phyloP scores from a whole-genome alignment of 2,329 filamentous ascomycete genomes.

The Kalmusia sp. region DNA sequence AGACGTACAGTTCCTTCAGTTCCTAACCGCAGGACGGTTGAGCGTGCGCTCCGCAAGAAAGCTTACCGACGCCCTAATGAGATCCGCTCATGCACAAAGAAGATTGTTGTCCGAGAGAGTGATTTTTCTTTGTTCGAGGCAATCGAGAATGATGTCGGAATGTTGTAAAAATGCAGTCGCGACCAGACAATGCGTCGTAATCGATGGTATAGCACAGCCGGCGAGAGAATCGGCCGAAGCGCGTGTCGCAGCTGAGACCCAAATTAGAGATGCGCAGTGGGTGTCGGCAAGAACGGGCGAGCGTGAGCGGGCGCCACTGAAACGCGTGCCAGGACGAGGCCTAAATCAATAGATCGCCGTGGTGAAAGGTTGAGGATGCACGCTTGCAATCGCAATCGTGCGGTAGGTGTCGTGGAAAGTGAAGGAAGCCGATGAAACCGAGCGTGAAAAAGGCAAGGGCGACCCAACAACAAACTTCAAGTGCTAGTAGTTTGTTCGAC shows the following conservation, averaged over 20 bases:
- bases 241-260: conserved; percentile 21
- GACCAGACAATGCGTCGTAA: conserved; percentile 25
- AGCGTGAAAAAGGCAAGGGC: conserved; percentile 10
- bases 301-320: conserved; percentile 17
- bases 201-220: conserved; percentile 18
- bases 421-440: conserved; percentile 16
- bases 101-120: conserved; percentile 23
- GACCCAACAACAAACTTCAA: conserved; percentile 17
- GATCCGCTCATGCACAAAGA: conserved; percentile 46
- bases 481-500: conserved; percentile 14
- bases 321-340: conserved; percentile 41
- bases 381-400: conserved; percentile 14
- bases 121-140: conserved; percentile 23
- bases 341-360: conserved; percentile 51
- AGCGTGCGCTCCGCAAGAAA: conserved; percentile 45
- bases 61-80: conserved; percentile 41
- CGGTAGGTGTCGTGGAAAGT: conserved; percentile 20
- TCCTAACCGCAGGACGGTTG: conserved; percentile 38
- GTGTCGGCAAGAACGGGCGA: conserved; percentile 16
- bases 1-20: conserved; percentile 49
- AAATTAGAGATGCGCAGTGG: conserved; percentile 22
- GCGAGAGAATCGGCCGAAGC: conserved; percentile 10
- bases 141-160: conserved; percentile 29
- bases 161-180: conserved; percentile 33
- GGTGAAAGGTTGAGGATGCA: conserved; percentile 23